These are phyloP conservation scores for Amanita pseudoporphyria DNA, from an alignment of 768 basidiomycete species.

Conservation along the genomic window DNA sequence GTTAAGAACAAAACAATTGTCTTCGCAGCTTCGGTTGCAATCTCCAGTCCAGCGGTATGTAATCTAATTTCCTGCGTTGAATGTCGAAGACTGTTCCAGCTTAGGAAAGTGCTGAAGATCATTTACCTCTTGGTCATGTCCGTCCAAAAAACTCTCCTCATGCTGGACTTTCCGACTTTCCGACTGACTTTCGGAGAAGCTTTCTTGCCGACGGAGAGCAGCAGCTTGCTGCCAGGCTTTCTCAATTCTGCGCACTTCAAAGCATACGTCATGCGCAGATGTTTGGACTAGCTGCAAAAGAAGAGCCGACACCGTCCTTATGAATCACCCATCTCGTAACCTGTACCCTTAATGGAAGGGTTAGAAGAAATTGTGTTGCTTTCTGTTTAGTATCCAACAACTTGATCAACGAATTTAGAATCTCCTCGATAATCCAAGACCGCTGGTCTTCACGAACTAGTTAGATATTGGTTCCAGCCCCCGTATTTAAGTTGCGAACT, in stretches of 20 bases:
- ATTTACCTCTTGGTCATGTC: constrained; percentile 55
- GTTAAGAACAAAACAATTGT: constrained; percentile 75
- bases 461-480: neutral
- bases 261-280: constrained; percentile 78
- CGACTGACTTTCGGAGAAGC: constrained; percentile 35
- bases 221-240: constrained; percentile 53
- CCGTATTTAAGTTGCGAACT: constrained; percentile 18
- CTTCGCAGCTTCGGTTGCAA: constrained; percentile 77
- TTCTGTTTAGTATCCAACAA: constrained; percentile 85
- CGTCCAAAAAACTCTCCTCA: constrained; percentile 49
- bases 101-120: neutral
- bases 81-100: neutral
- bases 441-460: constrained; percentile 59
- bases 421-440: constrained; percentile 97
- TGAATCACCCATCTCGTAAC: constrained; percentile 81
- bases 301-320: constrained; percentile 88
- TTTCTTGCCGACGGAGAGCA: constrained; percentile 57
- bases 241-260: constrained; percentile 53
- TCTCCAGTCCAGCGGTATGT: constrained; percentile 66
- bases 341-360: constrained; percentile 28
- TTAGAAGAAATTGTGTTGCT: constrained; percentile 62
- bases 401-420: constrained; percentile 82
- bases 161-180: constrained; percentile 12
- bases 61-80: constrained; percentile 52
- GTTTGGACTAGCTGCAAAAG: constrained; percentile 96